Base-by-base conservation (phyloP, 768 basidiomycete genomes). In the Panaeolus cyanescens region DNA sequence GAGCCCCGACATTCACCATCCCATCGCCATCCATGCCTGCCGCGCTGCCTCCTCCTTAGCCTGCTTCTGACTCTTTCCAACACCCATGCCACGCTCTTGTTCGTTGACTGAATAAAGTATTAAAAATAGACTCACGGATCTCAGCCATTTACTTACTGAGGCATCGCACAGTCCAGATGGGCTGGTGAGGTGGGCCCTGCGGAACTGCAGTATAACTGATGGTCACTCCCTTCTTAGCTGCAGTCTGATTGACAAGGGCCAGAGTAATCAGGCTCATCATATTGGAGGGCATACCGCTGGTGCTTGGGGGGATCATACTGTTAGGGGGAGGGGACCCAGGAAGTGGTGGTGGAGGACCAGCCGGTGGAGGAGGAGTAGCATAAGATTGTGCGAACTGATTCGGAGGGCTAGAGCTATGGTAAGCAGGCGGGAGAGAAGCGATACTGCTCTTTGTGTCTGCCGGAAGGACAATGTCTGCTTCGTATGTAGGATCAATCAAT, bases 41-140 rank as follows among this genome's bases (percentile, higher is more conserved):
- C 81, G 80, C 32, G 86, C 87, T n/a, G 88, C 88, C 62, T 85
- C 83, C 72, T 89, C 86, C 64, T 88, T 89, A 7, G 88, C 88
- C n/a, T 73, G 53, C 64, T 89, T 90, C 70, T 88, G 86, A 59
- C 78, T 89, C 61, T 82, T 85, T 20, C 83, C 88, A 3, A 54
- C 63, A 0, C 86, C 88, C 3, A 69, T 55, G 22, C 87, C 88
- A 62, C 66, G 78, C 63, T 80, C 77, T n/a, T 73, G 66, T 1
- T 73, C 78, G 59, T 85, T 81, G 22, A 90, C 88, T 89, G 56
- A 4, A 32, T 55, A 6, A 37, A n/a, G 19, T 13, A 10, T 45
- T 13, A 45, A 50, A 42, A 25, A 37, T 10, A 34, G 58, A 28
- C 8, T 53, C 62, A 19, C 13, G 20, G 34, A 57, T 56, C 13